Evolutionary conservation across 1,284 basidiomycete species (phyloP), one percentile per base, ranked within the genome.

Genomic region (Schizophyllum commune): DNA sequence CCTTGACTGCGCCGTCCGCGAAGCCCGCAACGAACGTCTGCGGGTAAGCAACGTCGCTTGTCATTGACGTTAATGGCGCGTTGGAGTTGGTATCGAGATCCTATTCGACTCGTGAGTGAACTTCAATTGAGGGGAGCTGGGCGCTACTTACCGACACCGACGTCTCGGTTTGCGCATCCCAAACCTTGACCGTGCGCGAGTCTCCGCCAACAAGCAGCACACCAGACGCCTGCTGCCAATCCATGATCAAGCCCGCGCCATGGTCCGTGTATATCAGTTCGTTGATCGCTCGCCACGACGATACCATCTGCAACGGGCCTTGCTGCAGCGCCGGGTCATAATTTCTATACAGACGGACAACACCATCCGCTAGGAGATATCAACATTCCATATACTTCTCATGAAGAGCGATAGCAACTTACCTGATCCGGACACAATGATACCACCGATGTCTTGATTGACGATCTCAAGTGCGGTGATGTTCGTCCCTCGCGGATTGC

Each of bases 121-220:
- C 57, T 52, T 39, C 53, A 52, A 20, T 13, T 34, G 55, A 34
- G 47, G 7, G 7, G 34, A 32, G 11, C 32, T 19, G 47, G 53
- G 27, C 22, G 39, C 57, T 68, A 68, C 87, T 68, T 67, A 94
- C 93, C 74, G 91, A 75, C 39, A 92, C 77, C 68, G 91, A 88
- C 21, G 85, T 85, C 74, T 99, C 96, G 13, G 92, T 90, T 67
- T 94, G 89, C 11, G 95, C 96, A 72, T 99, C 96, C 97, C 97
- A 99, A 1, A 96, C 82, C 58, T 94, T 83, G 62, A 99, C 89
- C 39, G 90, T 87, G 61, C 88, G 85, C 57, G 93, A 91, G 73
- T 99, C 96, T 6, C 97, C 97, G 9, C 92, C 93, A 11, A 94
- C 89, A 13, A 98, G 77, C 33, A 99, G 76, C 52, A 88, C 86